Evolutionary conservation across 2,329 filamentous ascomycete species (phyloP).

Genomic region (Epichloe sibirici): DNA sequence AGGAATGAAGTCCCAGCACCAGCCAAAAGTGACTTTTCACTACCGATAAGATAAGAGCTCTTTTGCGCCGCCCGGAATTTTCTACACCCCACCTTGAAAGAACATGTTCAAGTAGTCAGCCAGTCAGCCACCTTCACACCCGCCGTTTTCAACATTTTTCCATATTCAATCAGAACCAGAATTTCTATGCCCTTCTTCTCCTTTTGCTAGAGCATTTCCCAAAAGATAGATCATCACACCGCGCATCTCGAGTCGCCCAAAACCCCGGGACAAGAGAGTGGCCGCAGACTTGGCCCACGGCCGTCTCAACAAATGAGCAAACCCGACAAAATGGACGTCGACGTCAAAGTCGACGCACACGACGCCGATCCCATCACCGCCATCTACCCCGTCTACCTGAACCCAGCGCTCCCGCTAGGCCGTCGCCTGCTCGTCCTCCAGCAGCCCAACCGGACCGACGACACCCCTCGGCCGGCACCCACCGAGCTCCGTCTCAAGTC

Average conservation of each 20-base stretch:
- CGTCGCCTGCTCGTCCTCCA: constrained; percentile 72
- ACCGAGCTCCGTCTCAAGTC: constrained; percentile 72
- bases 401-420: constrained; percentile 50
- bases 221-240: background rate
- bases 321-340: constrained; percentile 13
- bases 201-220: too few relatives aligned
- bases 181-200: too few relatives aligned
- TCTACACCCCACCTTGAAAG: background rate
- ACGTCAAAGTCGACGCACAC: constrained; percentile 13
- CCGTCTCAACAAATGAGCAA: background rate
- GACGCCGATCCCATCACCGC: constrained; percentile 58
- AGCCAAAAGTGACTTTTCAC: background rate
- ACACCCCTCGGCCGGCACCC: constrained; percentile 40
- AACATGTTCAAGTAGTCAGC: too few relatives aligned
- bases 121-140: too few relatives aligned
- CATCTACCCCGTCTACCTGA: constrained; percentile 78
- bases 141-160: too few relatives aligned
- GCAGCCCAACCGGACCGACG: constrained; percentile 66
- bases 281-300: background rate
- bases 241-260: background rate
- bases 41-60: constrained; percentile 2
- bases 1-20: too few relatives aligned
- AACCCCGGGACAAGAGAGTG: too few relatives aligned
- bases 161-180: too few relatives aligned
- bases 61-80: background rate